These are phyloP conservation scores for Agapanthus africanus DNA, from an alignment of 106 monocot genomes.

Conservation along the genomic window DNA sequence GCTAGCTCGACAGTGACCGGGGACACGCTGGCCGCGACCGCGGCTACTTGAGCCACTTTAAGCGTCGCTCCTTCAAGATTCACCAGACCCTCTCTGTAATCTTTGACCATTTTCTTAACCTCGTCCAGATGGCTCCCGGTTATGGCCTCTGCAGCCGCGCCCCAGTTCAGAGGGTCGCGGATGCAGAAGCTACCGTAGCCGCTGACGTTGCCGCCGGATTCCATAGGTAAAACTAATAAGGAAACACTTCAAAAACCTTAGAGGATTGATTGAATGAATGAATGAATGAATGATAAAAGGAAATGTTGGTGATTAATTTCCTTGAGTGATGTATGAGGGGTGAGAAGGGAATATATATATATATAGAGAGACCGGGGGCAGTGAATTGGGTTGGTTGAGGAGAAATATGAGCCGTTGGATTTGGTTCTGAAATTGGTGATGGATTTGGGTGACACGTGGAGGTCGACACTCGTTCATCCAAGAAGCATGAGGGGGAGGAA, in stretches of 20 bases:
- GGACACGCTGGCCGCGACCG: slow-evolving; percentile 22
- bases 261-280: too few species aligned
- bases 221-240: too few species aligned
- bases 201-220: too few species aligned
- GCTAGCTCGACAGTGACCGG: slow-evolving; percentile 17
- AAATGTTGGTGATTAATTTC: not conserved
- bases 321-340: not conserved
- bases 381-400: not conserved
- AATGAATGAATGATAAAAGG: not conserved
- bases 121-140: slow-evolving; percentile 18
- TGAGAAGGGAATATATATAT: not conserved
- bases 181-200: not conserved
- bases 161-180: slow-evolving; percentile 11
- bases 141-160: slow-evolving; percentile 9
- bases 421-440: not conserved
- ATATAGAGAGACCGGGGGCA: not conserved
- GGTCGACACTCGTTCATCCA: not conserved
- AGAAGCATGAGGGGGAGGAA: not conserved
- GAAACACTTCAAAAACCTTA: too few species aligned
- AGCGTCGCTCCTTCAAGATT: slow-evolving; percentile 41
- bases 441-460: not conserved
- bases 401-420: slow-evolving; percentile 4
- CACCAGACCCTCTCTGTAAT: not conserved
- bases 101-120: slow-evolving; percentile 16
- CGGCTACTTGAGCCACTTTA: slow-evolving; percentile 52